A percentile compares a stretch with the other conserved stretches of the same genome.
These are phyloP conservation scores for Rhododendron griersonianum DNA, from an alignment of 148 eudicot species.

Conservation along the genomic window DNA sequence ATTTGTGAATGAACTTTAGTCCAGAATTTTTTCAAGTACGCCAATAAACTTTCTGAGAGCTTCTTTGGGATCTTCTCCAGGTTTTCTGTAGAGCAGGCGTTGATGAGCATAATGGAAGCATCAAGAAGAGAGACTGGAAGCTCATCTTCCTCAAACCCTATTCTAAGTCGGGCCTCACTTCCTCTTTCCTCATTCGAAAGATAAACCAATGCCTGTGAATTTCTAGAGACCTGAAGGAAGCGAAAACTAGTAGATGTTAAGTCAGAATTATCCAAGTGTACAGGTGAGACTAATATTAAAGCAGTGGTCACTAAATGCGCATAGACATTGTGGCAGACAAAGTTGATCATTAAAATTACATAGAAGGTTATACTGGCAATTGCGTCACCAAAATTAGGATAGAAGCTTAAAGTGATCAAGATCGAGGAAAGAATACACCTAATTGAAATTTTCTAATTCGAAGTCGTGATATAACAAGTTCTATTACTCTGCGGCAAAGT, in stretches of 20 bases:
- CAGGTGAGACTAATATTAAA: background rate
- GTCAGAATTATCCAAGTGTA: conserved; percentile 10
- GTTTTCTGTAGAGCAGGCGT: conserved; percentile 50
- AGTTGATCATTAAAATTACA: background rate
- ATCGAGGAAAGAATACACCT: no score
- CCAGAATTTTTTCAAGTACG: conserved; percentile 49
- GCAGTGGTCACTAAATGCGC: background rate
- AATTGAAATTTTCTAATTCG: no score
- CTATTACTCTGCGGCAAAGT: no score
- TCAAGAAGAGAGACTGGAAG: conserved; percentile 41
- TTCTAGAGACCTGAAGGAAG: conserved; percentile 54
- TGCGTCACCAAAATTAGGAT: background rate
- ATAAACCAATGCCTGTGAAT: conserved; percentile 26
- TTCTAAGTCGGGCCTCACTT: conserved; percentile 27
- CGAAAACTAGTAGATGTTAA: conserved; percentile 53
- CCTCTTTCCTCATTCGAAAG: conserved; percentile 21
- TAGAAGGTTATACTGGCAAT: background rate
- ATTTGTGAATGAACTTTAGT: conserved; percentile 33
- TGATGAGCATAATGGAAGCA: conserved; percentile 50
- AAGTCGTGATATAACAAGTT: no score
- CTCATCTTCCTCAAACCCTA: conserved; percentile 42
- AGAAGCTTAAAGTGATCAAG: background rate
- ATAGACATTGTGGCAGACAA: background rate
- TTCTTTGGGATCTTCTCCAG: conserved; percentile 42
- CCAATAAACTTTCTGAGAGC: conserved; percentile 26